Evolutionary conservation across 192 early-diverging fungal genomes (phyloP).

Genomic region (Pecoramyces ruminantium): DNA sequence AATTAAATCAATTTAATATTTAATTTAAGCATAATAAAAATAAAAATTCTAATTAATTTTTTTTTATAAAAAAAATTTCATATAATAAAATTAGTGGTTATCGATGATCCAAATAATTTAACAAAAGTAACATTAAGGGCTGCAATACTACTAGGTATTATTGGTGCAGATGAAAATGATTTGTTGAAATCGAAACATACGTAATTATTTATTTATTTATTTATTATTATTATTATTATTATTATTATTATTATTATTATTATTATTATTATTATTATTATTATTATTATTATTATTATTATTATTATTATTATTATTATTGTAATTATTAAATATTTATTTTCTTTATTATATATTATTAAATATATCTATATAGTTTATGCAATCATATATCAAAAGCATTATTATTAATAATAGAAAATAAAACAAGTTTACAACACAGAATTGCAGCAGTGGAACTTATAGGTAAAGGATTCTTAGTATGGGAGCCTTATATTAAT

Average conservation of each 20-base stretch:
- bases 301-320: no score
- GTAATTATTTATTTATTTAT: no score
- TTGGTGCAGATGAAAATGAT: conserved; percentile 42
- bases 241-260: no score
- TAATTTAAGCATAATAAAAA: conserved; percentile 8
- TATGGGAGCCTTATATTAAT: conserved; percentile 64
- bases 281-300: no score
- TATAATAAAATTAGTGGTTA: no score
- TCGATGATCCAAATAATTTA: conserved; percentile 22
- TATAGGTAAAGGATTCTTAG: conserved; percentile 48
- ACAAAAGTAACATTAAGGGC: conserved; percentile 32
- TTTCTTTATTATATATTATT: conserved; percentile 1
- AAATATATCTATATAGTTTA: conserved; percentile 34
- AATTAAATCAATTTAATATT: no score
- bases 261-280: no score
- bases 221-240: no score
- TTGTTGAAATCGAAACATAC: conserved; percentile 20
- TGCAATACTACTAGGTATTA: conserved; percentile 55
- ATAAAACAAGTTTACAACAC: conserved; percentile 16
- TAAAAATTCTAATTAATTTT: neutral
- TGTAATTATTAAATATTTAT: neutral
- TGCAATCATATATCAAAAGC: conserved; percentile 46
- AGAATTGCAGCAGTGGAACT: conserved; percentile 51
- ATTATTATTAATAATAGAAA: conserved; percentile 50
- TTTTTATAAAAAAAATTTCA: no score